Evolutionary conservation across 2,329 filamentous ascomycete genomes (phyloP), one percentile per base, ranked within the genome.

Genomic region (Colletotrichum endophyticum): DNA sequence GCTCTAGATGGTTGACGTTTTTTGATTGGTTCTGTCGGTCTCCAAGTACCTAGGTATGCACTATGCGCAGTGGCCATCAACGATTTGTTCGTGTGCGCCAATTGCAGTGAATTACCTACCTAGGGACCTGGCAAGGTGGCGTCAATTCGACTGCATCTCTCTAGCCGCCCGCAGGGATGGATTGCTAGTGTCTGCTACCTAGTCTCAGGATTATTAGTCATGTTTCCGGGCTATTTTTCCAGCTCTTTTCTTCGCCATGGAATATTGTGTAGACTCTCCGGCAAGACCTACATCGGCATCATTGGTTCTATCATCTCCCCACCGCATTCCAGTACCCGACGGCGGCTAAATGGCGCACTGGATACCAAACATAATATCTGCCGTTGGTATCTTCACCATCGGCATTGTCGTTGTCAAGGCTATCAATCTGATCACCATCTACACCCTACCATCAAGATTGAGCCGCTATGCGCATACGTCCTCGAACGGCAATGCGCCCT

Each of bases 351-450:
- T 53, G 44, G 44, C 44, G 44, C 6, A 53, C 11, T 49, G 39
- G 39, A 53, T 53, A 22, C 11, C n/a, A 0, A 12, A 22, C n/a
- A 13, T 53, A n/a, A 5, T 53, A 7, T 53, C 44, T 53, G 44
- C 44, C n/a, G 44, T 53, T 22, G 44, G n/a, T 22, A 13, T 53
- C 12, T 13, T 53, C n/a, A 22, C 44, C n/a, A 53, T 53, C 11
- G 11, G 44, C n/a, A 8, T 53, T 22, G n/a, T 13, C n/a, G 3
- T 22, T 13, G n/a, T 53, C 3, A 53, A 53, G n/a, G 44, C 12
- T 53, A 22, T 53, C 44, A 53, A 53, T 53, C n/a, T 53, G n/a
- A 53, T 53, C n/a, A 22, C n/a, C 44, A 53, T 53, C n/a, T 53
- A 53, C n/a, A 22, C n/a, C n/a, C n/a, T 53, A 0, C 44, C 44